Percentiles rank a stretch among this genome's conserved stretches.
Evolutionary conservation across 805 yeast species (phyloP).

Genomic region (Candida odintsovae): DNA sequence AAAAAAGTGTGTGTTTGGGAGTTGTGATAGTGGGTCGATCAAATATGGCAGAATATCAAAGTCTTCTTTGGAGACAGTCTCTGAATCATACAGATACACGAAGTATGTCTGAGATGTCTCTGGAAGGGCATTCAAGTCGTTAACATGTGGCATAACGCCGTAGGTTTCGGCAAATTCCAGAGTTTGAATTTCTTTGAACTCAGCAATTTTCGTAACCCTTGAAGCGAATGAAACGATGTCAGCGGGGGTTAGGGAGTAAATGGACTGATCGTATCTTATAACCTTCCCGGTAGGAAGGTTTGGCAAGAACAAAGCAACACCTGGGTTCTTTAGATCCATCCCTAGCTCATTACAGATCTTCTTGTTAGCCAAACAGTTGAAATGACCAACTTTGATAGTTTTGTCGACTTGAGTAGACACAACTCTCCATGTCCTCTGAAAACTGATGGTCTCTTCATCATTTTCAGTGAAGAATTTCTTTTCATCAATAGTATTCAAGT

Average conservation of each 20-base stretch:
- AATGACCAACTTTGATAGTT: constrained; percentile 40
- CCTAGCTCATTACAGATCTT: constrained; percentile 50
- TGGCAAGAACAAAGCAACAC: constrained; percentile 48
- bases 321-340: constrained; percentile 33
- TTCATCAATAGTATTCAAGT: constrained; percentile 25
- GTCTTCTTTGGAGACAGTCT: constrained; percentile 54
- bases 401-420: constrained; percentile 42
- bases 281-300: constrained; percentile 38
- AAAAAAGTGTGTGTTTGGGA: constrained; percentile 51
- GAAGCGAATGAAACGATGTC: constrained; percentile 38
- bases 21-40: constrained; percentile 51
- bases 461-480: constrained; percentile 33
- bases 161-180: constrained; percentile 13
- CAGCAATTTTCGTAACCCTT: constrained; percentile 41
- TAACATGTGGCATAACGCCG: background rate
- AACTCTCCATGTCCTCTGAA: constrained; percentile 52
- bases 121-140: constrained; percentile 4
- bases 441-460: constrained; percentile 46
- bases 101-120: constrained; percentile 41
- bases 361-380: constrained; percentile 50
- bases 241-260: constrained; percentile 20
- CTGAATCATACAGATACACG: constrained; percentile 47
- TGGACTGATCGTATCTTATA: constrained; percentile 24
- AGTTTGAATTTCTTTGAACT: constrained; percentile 27
- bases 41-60: constrained; percentile 53